These are phyloP conservation scores for Graphilbum ipis-grandicollis DNA, from an alignment of 2,329 filamentous ascomycete species.

Conservation along the genomic window DNA sequence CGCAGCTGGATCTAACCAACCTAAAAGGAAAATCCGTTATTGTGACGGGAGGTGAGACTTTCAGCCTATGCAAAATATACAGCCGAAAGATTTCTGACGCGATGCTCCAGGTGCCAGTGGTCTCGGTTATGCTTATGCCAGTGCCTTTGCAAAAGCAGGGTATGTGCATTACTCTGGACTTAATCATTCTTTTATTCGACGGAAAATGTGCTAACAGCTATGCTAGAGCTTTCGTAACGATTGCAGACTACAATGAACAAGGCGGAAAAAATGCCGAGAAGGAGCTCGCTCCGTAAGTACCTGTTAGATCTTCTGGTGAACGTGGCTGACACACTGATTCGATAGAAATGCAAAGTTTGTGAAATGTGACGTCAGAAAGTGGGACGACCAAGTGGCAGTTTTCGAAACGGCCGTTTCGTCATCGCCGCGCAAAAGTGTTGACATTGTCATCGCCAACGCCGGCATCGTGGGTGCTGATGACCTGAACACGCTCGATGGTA, in stretches of 20 bases:
- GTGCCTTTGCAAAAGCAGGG: constrained; percentile 17
- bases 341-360: constrained; percentile 7
- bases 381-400: constrained; percentile 22
- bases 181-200: too few relatives aligned
- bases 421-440: constrained; percentile 21
- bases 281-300: constrained; percentile 5
- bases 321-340: too few relatives aligned
- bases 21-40: constrained; percentile 25
- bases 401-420: constrained; percentile 21
- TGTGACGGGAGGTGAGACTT: constrained; percentile 26
- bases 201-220: too few relatives aligned
- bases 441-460: constrained; percentile 29
- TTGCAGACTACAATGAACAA: constrained; percentile 20
- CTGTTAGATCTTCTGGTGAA: too few relatives aligned
- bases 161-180: too few relatives aligned
- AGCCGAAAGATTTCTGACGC: too few relatives aligned
- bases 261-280: constrained; percentile 11
- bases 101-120: constrained; percentile 22
- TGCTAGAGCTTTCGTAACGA: constrained; percentile 22
- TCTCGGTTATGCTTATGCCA: constrained; percentile 19
- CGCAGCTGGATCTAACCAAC: constrained; percentile 10
- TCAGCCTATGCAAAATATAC: too few relatives aligned
- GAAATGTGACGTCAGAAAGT: constrained; percentile 20
- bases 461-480: constrained; percentile 18
- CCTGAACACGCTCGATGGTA: constrained; percentile 1